Percentiles rank a stretch among this genome's conserved stretches.
Conservation (phyloP, 148 eudicot genomes). For the Chenopodium formosanum region DNA sequence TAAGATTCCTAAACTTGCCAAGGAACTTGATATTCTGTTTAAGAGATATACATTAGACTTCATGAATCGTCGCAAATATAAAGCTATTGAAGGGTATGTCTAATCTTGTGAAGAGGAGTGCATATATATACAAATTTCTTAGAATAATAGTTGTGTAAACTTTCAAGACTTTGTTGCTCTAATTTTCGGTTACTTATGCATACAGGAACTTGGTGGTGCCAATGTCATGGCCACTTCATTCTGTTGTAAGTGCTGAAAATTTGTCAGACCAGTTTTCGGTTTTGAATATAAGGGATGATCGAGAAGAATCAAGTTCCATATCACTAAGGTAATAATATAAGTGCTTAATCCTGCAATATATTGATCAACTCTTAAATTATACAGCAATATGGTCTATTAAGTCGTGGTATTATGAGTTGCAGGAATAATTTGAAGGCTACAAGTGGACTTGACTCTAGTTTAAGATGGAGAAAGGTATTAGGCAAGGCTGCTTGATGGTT, state of each 20-base stretch:
- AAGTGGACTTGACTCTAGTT: not conserved
- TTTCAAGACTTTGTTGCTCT: not conserved
- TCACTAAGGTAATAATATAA: not conserved
- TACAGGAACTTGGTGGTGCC: constrained; percentile 22
- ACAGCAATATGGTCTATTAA: no score
- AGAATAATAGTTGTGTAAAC: no score
- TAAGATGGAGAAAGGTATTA: no score
- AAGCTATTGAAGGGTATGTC: constrained; percentile 36
- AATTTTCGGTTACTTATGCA: not conserved
- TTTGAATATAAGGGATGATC: constrained; percentile 8
- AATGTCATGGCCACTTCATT: constrained; percentile 15
- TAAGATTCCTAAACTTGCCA: constrained; percentile 26
- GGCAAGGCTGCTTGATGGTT: no score
- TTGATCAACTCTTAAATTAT: no score
- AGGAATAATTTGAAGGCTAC: not conserved
- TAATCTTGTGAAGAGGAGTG: no score
- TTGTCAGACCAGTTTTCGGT: constrained; percentile 20
- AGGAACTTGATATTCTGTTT: constrained; percentile 20
- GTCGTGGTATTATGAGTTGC: not conserved
- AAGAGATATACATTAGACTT: constrained; percentile 28
- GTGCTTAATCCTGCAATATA: no score
- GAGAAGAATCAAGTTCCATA: not conserved
- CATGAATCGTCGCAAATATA: constrained; percentile 35
- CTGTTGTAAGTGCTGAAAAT: not conserved
- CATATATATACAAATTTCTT: no score